These are phyloP conservation scores for Lumnitzera littorea DNA, from an alignment of 345 rosid species.

Conservation along the genomic window DNA sequence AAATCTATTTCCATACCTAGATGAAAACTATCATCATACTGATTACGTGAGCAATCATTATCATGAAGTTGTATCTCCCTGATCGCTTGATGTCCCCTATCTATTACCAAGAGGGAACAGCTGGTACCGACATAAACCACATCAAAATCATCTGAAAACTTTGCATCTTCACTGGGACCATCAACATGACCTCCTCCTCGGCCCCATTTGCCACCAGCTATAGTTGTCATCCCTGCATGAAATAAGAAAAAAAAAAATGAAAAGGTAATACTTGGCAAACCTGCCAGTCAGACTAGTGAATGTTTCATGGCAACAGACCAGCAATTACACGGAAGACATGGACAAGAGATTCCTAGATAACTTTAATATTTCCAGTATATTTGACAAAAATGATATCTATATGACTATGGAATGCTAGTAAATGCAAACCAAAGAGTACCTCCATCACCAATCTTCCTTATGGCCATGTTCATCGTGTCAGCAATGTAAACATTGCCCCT, in stretches of 20 bases:
- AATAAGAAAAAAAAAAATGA: not conserved
- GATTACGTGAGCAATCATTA: constrained; percentile 56
- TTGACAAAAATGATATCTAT: too few relatives aligned
- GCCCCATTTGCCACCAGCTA: constrained; percentile 77
- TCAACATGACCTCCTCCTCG: constrained; percentile 65
- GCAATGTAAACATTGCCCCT: constrained; percentile 93
- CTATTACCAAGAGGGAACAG: constrained; percentile 80
- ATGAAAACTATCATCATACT: constrained; percentile 47
- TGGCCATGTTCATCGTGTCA: constrained; percentile 84
- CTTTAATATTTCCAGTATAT: too few relatives aligned
- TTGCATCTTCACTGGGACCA: constrained; percentile 77
- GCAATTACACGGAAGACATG: too few relatives aligned
- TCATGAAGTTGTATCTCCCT: constrained; percentile 77
- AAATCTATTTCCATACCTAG: constrained; percentile 38
- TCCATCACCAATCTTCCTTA: constrained; percentile 85
- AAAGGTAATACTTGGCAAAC: not conserved
- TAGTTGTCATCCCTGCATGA: constrained; percentile 75
- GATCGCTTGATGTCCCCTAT: constrained; percentile 83
- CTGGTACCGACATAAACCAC: constrained; percentile 59
- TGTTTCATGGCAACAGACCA: not conserved
- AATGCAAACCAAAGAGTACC: constrained; percentile 31
- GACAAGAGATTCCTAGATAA: too few relatives aligned
- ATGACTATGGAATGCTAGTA: too few relatives aligned
- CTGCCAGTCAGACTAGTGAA: not conserved
- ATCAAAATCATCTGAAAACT: constrained; percentile 84